A percentile compares a stretch with the other conserved stretches of the same genome.
phyloP scores from a whole-genome alignment of 2,329 filamentous ascomycete species.

The Chaetomium sp. region DNA sequence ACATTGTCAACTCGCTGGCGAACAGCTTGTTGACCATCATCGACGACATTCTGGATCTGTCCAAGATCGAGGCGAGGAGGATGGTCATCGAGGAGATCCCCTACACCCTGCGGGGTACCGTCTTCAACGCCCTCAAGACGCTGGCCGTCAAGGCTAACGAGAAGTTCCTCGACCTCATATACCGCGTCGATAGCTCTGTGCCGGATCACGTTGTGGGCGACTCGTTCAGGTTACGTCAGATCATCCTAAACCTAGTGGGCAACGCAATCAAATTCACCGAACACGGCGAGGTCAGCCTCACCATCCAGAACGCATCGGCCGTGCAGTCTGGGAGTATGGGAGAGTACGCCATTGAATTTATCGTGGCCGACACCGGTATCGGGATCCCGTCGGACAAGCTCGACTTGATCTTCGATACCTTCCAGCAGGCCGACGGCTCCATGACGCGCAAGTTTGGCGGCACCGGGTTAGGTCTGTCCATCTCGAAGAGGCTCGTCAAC shows the following conservation, averaged over 20 bases:
- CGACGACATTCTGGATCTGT: slow-evolving; percentile 76
- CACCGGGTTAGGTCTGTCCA: slow-evolving; percentile 89
- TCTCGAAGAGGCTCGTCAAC: slow-evolving; percentile 91
- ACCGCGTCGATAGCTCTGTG: slow-evolving; percentile 89
- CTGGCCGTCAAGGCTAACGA: slow-evolving; percentile 97
- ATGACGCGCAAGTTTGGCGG: slow-evolving; percentile 96
- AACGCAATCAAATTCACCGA: slow-evolving; percentile 99
- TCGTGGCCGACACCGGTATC: slow-evolving; percentile 94
- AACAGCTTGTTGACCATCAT: slow-evolving; percentile 97
- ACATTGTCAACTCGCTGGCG: slow-evolving; percentile 94
- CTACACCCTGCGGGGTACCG: slow-evolving; percentile 88
- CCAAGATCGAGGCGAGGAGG: slow-evolving; percentile 88
- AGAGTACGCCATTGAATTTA: slow-evolving; percentile 93
- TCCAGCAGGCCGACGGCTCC: slow-evolving; percentile 96
- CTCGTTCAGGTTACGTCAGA: slow-evolving; percentile 92
- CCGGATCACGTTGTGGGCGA: slow-evolving; percentile 96
- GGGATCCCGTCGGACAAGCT: slow-evolving; percentile 95
- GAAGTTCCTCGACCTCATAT: slow-evolving; percentile 88
- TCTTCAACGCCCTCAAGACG: slow-evolving; percentile 96
- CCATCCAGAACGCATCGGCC: slow-evolving; percentile 72
- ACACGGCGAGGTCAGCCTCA: slow-evolving; percentile 91
- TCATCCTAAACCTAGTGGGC: slow-evolving; percentile 94
- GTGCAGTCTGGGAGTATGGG: slow-evolving; percentile 66
- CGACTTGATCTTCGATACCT: slow-evolving; percentile 96
- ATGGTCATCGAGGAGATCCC: slow-evolving; percentile 99